Evolutionary conservation across 306 rosid genomes (phyloP), one percentile per base, ranked within the genome.

Genomic region (Ormosia semicastrata): DNA sequence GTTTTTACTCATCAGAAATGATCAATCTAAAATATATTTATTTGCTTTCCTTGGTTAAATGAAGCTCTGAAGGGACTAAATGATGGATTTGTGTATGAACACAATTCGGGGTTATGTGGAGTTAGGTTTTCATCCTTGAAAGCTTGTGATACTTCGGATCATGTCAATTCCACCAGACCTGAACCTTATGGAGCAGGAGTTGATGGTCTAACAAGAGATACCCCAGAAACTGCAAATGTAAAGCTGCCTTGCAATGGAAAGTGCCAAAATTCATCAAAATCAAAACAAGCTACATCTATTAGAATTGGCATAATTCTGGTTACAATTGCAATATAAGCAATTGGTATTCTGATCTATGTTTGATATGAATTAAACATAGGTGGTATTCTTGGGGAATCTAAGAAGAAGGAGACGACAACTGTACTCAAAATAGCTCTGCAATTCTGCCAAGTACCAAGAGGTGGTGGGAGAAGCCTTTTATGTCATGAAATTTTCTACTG

Each of bases 201-300:
- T 11, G 6, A 81, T 0, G 75, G 78, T 30, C 14, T 18, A 5
- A 30, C 91, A 3, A 79, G 89, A 54, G 86, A 86, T 65, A 88
- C 89, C 18, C 95, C 95, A 0, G 93, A 89, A 71, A 91, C 95
- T 1, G 93, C 95, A 5, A 85, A 89, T 70, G 89, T 89, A 58
- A 85, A 68, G 33, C n/a, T 88, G 24, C 91, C 90, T 39, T 91
- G 95, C 86, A 84, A 77, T 50, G 84, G 81, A 59, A 66, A 7
- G 59, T 91, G 95, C 76, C 67, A 89, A 0, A 82, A 69, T 36
- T 66, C 69, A 18, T 87, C 88, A 13, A 89, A 81, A 80, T 78
- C 88, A 53, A 86, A 84, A n/a, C 85, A 76, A n/a, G 84, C 84
- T 13, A 86, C 83, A 30, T 88, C 90, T 10, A 82, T 86, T 47